Conservation (phyloP, 179 eudicot genomes). For the Carnegiea gigantea region DNA sequence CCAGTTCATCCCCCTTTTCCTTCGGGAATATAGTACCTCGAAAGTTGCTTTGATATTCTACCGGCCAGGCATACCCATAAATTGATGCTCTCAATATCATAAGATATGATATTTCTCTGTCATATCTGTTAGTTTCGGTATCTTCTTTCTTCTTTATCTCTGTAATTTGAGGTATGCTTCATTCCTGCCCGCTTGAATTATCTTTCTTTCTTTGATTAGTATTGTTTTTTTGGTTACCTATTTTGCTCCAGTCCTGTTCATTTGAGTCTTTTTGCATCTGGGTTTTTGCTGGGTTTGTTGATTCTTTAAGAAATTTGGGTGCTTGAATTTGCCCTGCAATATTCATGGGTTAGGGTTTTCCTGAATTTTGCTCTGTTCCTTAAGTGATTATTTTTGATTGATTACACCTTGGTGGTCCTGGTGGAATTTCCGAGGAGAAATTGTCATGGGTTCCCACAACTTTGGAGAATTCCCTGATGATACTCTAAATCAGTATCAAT, state of each 20-base stretch:
- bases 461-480: constrained; percentile 19
- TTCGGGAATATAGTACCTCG: background rate
- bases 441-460: constrained; percentile 10
- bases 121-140: constrained; percentile 2
- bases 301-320: constrained; percentile 23
- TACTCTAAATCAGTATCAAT: constrained; percentile 25
- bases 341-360: constrained; percentile 25
- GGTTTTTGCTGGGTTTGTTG: constrained; percentile 18
- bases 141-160: background rate
- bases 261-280: constrained; percentile 9
- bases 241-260: constrained; percentile 5
- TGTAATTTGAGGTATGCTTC: constrained; percentile 19
- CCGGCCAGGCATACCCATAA: background rate
- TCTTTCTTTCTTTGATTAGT: background rate
- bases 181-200: background rate
- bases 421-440: background rate
- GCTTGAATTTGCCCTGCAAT: constrained; percentile 12
- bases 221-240: background rate
- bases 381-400: background rate
- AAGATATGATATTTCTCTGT: background rate
- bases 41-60: background rate
- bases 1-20: background rate
- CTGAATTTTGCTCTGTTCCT: no score
- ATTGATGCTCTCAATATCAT: background rate
- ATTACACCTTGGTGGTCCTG: constrained; percentile 4